phyloP scores from a whole-genome alignment of 768 basidiomycete genomes.

The Amanita exitialis region DNA sequence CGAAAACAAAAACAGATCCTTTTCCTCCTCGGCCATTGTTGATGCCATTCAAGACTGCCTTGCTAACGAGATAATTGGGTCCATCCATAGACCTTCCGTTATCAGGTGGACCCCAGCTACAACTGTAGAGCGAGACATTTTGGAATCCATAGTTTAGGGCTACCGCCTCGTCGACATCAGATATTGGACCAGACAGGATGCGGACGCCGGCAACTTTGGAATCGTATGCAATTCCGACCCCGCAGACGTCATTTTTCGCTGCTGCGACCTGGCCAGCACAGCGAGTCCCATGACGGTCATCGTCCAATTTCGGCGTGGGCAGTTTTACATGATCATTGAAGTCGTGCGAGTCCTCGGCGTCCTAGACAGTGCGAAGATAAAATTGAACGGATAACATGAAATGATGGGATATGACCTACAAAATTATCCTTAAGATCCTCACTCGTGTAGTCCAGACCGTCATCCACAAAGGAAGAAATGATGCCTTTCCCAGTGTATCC shows the following conservation, averaged over 20 bases:
- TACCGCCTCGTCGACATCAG: constrained; percentile 92
- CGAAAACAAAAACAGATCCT: constrained; percentile 94
- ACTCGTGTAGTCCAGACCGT: constrained; percentile 86
- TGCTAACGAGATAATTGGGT: constrained; percentile 83
- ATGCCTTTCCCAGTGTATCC: constrained; percentile 84
- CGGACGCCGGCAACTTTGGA: constrained; percentile 91
- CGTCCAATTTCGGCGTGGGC: constrained; percentile 78
- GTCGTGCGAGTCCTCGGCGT: constrained; percentile 82
- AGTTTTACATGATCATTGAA: constrained; percentile 90
- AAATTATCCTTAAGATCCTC: constrained; percentile 88
- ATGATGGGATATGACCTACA: constrained; percentile 35
- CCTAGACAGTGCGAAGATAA: constrained; percentile 44
- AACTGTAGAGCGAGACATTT: constrained; percentile 87
- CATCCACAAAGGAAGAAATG: constrained; percentile 85
- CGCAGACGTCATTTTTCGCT: constrained; percentile 85
- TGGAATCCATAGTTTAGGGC: constrained; percentile 93
- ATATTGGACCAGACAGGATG: constrained; percentile 90
- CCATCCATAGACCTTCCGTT: constrained; percentile 93
- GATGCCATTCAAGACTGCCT: constrained; percentile 90
- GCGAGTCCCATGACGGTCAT: constrained; percentile 96
- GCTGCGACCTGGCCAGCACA: constrained; percentile 98
- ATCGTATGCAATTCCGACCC: constrained; percentile 87
- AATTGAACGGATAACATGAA: constrained; percentile 3
- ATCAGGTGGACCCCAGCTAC: constrained; percentile 98
- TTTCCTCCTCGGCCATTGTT: constrained; percentile 83